Evolutionary conservation across 768 basidiomycete genomes (phyloP), one percentile per base, ranked within the genome.

Genomic region (Lentinula sp.): DNA sequence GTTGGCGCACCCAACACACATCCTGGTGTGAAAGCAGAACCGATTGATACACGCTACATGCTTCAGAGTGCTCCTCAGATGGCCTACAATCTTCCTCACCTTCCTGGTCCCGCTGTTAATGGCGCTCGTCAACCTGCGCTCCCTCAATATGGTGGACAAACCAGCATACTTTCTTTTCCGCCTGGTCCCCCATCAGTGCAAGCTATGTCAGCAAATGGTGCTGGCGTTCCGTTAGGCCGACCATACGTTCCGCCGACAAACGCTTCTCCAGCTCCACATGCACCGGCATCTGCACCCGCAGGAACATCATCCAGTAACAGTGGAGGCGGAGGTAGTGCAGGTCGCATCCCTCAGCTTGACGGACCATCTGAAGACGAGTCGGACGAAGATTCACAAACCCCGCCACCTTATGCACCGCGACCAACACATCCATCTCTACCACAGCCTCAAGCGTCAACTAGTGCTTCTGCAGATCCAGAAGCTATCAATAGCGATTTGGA

Each of bases 401-500:
- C 89, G 2, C 85, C 89, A 9, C 84, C 87, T n/a, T 90, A 86
- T 65, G 89, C 87, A 15, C 87, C 91, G 4, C 82, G 86, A 34
- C 70, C 89, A 4, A 80, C 84, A 28, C 89, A 91, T 65, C 91
- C 89, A 0, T 91, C 88, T 13, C 72, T 90, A 34, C 89, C 89
- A n/a, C 88, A 89, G 68, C 83, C 81, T 4, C 76, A 77, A 63
- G 65, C 62, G 48, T 70, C 78, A 42, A 31, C 71, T 70, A 10
- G 65, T 76, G 13, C 65, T 77, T 11, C 65, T 73, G 34, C 71
- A 68, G 78, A 75, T 31, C 89, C 89, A 34, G 96, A 99, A 69
- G 90, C 88, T 15, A 98, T 99, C 72, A 96, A 95, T 68, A 96
- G 93, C 59, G 97, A 99, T 69, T 75, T 99, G 49, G 97, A 99